Percentiles rank a stretch among this genome's conserved stretches.
Evolutionary conservation across 345 rosid species (phyloP).

Genomic region (Lenwebbia sp.): DNA sequence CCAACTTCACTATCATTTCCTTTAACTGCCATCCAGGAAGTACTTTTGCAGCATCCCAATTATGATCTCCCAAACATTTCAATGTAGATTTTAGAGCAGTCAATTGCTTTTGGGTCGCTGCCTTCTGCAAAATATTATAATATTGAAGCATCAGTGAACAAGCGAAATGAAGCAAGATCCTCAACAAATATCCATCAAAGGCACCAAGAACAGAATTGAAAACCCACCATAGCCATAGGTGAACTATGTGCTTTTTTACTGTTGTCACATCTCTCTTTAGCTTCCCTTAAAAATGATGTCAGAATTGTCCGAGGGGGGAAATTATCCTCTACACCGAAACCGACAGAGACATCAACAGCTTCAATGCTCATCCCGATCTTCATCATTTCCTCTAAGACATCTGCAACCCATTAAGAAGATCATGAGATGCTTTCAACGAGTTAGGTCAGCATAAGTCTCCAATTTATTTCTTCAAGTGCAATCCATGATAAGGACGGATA

Average conservation of each 20-base stretch:
- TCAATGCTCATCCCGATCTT: constrained; percentile 42
- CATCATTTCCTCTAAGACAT: constrained; percentile 35
- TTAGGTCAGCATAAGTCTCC: neutral
- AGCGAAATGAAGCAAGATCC: neutral
- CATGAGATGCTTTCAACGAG: neutral
- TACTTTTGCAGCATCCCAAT: constrained; percentile 33
- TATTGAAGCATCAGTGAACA: neutral
- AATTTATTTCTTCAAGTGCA: neutral
- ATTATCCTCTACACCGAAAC: constrained; percentile 49
- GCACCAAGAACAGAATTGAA: neutral
- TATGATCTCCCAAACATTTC: constrained; percentile 44
- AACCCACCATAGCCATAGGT: constrained; percentile 20
- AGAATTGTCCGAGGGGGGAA: constrained; percentile 43
- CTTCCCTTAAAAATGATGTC: constrained; percentile 32
- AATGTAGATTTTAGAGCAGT: constrained; percentile 31
- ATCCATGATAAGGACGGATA: neutral
- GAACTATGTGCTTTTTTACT: constrained; percentile 22
- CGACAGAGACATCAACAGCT: constrained; percentile 47
- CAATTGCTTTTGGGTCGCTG: constrained; percentile 35
- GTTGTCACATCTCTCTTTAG: constrained; percentile 35
- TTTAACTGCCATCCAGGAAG: constrained; percentile 45
- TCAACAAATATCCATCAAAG: neutral
- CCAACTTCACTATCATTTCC: constrained; percentile 36
- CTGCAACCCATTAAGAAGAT: constrained; percentile 20
- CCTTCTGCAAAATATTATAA: constrained; percentile 31